Evolutionary conservation across 202 grass and related monocot species (phyloP), one percentile per base, ranked within the genome.

Genomic region (Alloteropsis angusta): DNA sequence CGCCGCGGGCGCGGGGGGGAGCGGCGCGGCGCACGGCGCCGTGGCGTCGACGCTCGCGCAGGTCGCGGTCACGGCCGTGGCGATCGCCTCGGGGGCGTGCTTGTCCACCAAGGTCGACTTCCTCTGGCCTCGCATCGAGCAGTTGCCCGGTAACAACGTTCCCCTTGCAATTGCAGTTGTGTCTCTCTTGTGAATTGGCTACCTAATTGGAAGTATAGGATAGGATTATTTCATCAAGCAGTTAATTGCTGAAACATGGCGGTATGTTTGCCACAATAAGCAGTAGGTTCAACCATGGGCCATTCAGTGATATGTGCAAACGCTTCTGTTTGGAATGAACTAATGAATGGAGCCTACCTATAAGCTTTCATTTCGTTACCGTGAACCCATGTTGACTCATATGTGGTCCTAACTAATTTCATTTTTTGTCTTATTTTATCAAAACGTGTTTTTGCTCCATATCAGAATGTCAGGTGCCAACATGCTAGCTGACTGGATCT

Each of bases 51-150:
- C 95, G 53, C 87, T 98, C 26, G 95, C 95, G 35, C 95, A 98
- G 38, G 83, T 98, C 56, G 92, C 91, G 1, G 89, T 98, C 63
- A 94, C 91, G 60, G 95, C 95, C n/a, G 91, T 98, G 41, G 95
- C 95, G 50, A 98, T 98, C 55, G 95, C 95, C 9, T 98, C 95
- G 13, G 95, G 95, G 68, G 95, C 95, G 39, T 98, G 95, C 80
- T 78, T 98, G 35, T 98, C 92, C 25, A 98, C 92, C 48, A 98
- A 92, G 76, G 95, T 98, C 23, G 95, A 94, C 72, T 98, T 98
- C 77, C 90, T 98, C 49, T 94, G 92, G 95, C 95, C 92, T 84
- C 92, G 88, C 73, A 84, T 90, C 80, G 89, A 94, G 76, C 77
- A 93, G 72, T 86, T 85, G 72, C 95, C 95, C 6, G 95, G 95